These are phyloP conservation scores for Pseudogymnoascus verrucosus DNA, from an alignment of 2,329 filamentous ascomycete species.

Conservation along the genomic window DNA sequence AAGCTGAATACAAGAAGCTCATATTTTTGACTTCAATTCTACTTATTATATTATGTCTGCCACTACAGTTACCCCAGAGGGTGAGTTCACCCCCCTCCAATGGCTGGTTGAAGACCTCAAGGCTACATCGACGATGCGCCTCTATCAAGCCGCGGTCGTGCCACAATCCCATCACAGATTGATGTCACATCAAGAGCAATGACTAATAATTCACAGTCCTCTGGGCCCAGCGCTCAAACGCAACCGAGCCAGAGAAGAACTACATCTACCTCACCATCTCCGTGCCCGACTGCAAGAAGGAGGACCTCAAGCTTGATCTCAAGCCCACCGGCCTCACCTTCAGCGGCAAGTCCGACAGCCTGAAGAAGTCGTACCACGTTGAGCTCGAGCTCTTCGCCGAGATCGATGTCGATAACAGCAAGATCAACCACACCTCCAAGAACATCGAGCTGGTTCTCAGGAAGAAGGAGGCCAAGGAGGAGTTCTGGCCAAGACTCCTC, in stretches of 20 bases:
- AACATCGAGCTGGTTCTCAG: constrained; percentile 84
- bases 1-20: constrained; percentile 7
- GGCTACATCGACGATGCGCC: not conserved
- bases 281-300: constrained; percentile 72
- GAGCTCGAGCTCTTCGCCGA: constrained; percentile 83
- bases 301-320: constrained; percentile 73
- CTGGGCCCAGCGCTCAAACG: constrained; percentile 95
- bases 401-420: constrained; percentile 78
- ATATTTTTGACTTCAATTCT: not conserved
- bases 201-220: constrained; percentile 53
- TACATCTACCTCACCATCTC: constrained; percentile 89
- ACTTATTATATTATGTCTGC: constrained; percentile 12
- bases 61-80: constrained; percentile 11
- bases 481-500: constrained; percentile 92
- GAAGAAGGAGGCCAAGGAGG: constrained; percentile 93
- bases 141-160: not conserved
- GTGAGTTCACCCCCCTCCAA: constrained; percentile 6
- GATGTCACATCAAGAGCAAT: not conserved
- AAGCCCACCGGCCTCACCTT: constrained; percentile 72
- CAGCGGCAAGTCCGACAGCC: constrained; percentile 71
- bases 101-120: not conserved
- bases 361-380: constrained; percentile 81
- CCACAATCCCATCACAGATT: not conserved
- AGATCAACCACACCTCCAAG: constrained; percentile 80
- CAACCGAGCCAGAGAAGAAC: constrained; percentile 75